Evolutionary conservation across 2,329 filamentous ascomycete genomes (phyloP).

Genomic region (Calonectria multiphialidica): DNA sequence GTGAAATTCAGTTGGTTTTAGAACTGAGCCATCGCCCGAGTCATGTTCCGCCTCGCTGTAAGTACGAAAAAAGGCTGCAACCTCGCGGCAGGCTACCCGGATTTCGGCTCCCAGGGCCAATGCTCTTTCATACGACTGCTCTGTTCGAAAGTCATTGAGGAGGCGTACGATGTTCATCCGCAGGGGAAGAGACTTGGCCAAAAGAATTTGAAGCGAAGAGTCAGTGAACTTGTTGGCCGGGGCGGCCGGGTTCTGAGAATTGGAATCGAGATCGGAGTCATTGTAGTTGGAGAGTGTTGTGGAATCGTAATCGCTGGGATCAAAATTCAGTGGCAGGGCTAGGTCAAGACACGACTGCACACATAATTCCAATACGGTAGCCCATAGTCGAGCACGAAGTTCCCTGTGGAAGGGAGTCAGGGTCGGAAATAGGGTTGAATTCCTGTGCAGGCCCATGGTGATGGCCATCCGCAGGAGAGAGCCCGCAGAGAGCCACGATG

Average conservation of each 20-base stretch:
- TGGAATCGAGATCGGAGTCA: constrained; percentile 35
- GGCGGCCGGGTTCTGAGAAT: constrained; percentile 4
- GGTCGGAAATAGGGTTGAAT: constrained; percentile 35
- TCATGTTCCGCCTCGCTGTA: not conserved
- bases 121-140: constrained; percentile 37
- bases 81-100: constrained; percentile 37
- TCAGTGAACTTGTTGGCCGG: constrained; percentile 33
- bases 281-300: constrained; percentile 37
- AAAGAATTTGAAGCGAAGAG: constrained; percentile 36
- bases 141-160: constrained; percentile 38
- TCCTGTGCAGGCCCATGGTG: constrained; percentile 42
- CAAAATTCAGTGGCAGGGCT: constrained; percentile 36
- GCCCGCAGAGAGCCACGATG: constrained; percentile 41
- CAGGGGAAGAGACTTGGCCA: constrained; percentile 36
- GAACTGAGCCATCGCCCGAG: not conserved
- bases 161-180: constrained; percentile 36
- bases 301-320: constrained; percentile 34
- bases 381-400: constrained; percentile 39
- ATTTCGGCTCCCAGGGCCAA: constrained; percentile 34
- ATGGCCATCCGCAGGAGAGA: constrained; percentile 41
- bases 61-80: constrained; percentile 37
- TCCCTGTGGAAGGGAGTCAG: constrained; percentile 36
- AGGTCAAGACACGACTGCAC: constrained; percentile 41
- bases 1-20: constrained; percentile 38
- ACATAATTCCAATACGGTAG: constrained; percentile 38